Base-by-base conservation (phyloP, 148 eudicot species). In the Suaeda aralocaspica region DNA sequence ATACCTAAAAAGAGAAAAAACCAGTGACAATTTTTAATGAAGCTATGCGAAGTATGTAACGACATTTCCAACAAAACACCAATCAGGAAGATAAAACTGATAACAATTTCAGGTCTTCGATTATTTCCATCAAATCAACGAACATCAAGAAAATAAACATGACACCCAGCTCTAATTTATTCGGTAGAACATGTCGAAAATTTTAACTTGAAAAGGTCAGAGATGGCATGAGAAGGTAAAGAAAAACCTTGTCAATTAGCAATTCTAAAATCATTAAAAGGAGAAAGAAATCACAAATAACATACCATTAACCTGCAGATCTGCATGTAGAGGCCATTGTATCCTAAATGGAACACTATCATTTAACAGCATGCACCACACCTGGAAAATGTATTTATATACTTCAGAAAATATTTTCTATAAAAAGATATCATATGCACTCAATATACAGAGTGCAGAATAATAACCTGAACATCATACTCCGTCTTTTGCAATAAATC, bases 311-410 rank as follows among this genome's bases (percentile, higher is more conserved):
- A 93, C 79, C 75, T 87, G 92, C 56, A 93, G 80, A 73, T 91
- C 97, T 30, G 96, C 88, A 79, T 87, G 80, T 64, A 78, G 86
- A 44, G 96, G 98, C 98, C 98, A 93, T 44, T 93, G 98, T 82
- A 91, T 82, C 88, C 98, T 89, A 83, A 85, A 93, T 60, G 84
- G 87, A 72, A 93, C 98, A 74, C 81, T 82, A 73, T 93, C 98
- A 81, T 87, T 89, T 52, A 93, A 79, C 71, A 91, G 97, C 78
- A 93, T 85, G 78, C 98, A 90, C 98, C 98, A 93, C 36, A 83
- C 96, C 98, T 93, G 78, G 6, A 68, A 76, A 71, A 6, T 62
- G 2, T 46, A 34, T 61, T 28, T 25, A 42, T 62, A 53, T 59
- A n/a, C 24, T 15, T 33, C 41, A 36, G 41, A 36, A 4, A 36